A percentile compares a stretch with the other conserved stretches of the same genome.
Conservation (phyloP, 108 stramenopile genomes). For the Pseudonitzschia delicatissima region DNA sequence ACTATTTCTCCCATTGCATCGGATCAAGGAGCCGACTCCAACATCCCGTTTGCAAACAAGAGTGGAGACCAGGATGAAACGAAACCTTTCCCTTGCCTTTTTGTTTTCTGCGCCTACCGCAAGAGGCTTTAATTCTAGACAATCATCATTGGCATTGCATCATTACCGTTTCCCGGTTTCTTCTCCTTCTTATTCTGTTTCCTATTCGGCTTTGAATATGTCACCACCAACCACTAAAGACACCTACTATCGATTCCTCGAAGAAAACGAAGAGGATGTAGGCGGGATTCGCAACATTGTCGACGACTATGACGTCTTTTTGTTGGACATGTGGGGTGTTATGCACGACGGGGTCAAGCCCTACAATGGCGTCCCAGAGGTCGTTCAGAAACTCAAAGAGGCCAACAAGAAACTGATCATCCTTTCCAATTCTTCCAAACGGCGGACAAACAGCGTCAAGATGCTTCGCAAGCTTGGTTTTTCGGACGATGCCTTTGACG, state of each 20-base stretch:
- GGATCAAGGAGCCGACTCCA: background rate
- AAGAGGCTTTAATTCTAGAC: background rate
- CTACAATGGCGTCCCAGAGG: constrained; percentile 81
- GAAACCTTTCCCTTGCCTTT: background rate
- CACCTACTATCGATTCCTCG: background rate
- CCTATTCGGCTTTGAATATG: background rate
- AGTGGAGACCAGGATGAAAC: background rate
- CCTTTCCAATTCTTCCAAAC: constrained; percentile 86
- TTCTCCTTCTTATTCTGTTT: background rate
- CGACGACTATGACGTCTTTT: constrained; percentile 74
- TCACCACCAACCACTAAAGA: background rate
- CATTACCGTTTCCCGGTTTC: background rate
- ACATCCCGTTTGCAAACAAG: background rate
- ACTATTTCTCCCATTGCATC: background rate
- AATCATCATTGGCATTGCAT: background rate
- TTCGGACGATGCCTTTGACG: constrained; percentile 49
- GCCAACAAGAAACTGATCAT: constrained; percentile 70
- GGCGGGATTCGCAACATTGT: constrained; percentile 34
- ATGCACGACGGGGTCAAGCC: constrained; percentile 83
- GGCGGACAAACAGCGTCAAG: constrained; percentile 44
- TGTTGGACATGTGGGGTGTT: constrained; percentile 93
- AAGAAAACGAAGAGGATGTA: background rate
- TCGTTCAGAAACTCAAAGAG: constrained; percentile 52
- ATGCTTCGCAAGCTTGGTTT: constrained; percentile 70
- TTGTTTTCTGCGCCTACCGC: background rate